Base-by-base conservation (phyloP, 2,329 filamentous ascomycete species). In the Phialemoniopsis sp. region DNA sequence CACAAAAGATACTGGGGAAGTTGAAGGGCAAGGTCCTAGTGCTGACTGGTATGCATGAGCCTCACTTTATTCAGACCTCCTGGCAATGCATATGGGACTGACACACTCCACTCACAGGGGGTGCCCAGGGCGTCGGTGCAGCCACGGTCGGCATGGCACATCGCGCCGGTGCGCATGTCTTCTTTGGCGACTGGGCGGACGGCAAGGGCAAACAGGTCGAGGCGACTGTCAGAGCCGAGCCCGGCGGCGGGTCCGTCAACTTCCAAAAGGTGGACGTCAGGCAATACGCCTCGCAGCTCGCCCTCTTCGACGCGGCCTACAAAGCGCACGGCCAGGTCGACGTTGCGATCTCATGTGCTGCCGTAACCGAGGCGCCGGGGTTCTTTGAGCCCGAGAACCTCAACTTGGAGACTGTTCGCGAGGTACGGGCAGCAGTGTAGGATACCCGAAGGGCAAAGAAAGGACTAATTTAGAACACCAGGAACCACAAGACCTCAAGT, bases 291-390 rank as follows among this genome's bases (percentile, higher is more conserved):
- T 62, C 66, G 13, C 63, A 70, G 19, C 51, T 73, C 21, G 54
- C 55, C 4, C 54, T 76, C 5, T 76, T 75, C 50, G 63, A 70
- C 17, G 44, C 58, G 3, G 68, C 71, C 0, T 62, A 64, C 32
- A 52, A 62, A 7, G 59, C 56, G n/a, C 67, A 69, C 41, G 66
- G 67, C 4, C 57, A 56, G 6, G 60, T 76, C 16, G 72, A 77
- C 41, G 64, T 70, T 42, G 72, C 70, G 5, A 60, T 73, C 15
- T 64, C 65, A 4, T 68, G 63, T 26, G 72, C 72, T 2, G 72
- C 67, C 0, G 47, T 52, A 5, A 57, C 59, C 13, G 71, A 73
- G 42, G 58, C 60, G 6, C 57, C 56, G 0, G 63, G 66, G 32
- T 68, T 66, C 57, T 71, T 71, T 41, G 68, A 70, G 34, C 61